phyloP scores from a whole-genome alignment of 2,329 filamentous ascomycete genomes.

The Pestalotiopsis sp. region DNA sequence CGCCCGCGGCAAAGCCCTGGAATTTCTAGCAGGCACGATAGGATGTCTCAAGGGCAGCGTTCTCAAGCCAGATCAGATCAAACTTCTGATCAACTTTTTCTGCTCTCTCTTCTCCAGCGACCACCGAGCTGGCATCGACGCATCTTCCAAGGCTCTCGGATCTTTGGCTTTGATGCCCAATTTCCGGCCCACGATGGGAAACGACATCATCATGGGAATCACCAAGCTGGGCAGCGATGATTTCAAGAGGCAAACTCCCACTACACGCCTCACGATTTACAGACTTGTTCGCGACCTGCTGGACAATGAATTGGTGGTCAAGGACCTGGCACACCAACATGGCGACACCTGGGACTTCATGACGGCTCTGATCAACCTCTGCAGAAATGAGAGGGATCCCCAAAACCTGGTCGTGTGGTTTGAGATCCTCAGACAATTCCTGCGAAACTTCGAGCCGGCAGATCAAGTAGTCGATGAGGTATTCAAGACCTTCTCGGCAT shows the following conservation, averaged over 20 bases:
- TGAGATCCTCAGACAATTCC: conserved; percentile 45
- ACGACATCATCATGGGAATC: conserved; percentile 51
- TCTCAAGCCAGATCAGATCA: conserved; percentile 54
- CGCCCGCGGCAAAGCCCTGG: conserved; percentile 55
- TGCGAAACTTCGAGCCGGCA: conserved; percentile 46
- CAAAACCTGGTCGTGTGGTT: conserved; percentile 61
- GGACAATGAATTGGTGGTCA: conserved; percentile 41
- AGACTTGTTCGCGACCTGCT: conserved; percentile 48
- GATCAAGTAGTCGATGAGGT: conserved; percentile 49
- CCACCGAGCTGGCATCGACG: conserved; percentile 59
- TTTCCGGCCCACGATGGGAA: conserved; percentile 50
- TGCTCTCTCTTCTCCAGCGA: conserved; percentile 60
- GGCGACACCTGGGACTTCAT: conserved; percentile 49
- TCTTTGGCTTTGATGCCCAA: conserved; percentile 50
- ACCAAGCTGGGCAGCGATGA: conserved; percentile 54
- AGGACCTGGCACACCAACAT: conserved; percentile 46
- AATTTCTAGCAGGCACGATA: conserved; percentile 58
- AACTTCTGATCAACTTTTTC: conserved; percentile 55
- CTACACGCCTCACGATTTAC: conserved; percentile 55
- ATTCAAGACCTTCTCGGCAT: conserved; percentile 59
- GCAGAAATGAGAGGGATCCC: conserved; percentile 57
- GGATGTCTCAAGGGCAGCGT: conserved; percentile 46
- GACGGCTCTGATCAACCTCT: conserved; percentile 50
- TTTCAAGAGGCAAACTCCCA: conserved; percentile 53
- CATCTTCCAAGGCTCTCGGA: conserved; percentile 54